phyloP scores from a whole-genome alignment of 2,329 filamentous ascomycete genomes.

The Bipolaris sorokiniana region DNA sequence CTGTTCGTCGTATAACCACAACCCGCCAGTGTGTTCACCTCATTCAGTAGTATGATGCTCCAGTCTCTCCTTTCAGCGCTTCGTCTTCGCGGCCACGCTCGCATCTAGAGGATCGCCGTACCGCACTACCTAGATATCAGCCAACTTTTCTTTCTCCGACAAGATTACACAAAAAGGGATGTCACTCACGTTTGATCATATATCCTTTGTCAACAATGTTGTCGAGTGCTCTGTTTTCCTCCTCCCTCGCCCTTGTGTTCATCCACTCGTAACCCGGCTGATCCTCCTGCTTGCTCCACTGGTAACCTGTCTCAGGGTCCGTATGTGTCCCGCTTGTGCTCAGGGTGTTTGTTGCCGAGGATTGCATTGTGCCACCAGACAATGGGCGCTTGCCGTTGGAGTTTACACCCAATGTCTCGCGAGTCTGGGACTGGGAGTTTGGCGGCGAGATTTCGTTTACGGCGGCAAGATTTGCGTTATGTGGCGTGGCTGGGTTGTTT shows the following conservation, averaged over 20 bases:
- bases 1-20: background rate
- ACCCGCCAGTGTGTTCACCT: background rate
- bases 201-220: constrained; percentile 41
- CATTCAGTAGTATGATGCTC: background rate
- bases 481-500: constrained; percentile 50
- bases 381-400: constrained; percentile 48
- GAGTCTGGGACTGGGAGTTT: constrained; percentile 54
- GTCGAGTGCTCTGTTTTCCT: constrained; percentile 44
- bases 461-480: constrained; percentile 33
- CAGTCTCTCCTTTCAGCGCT: constrained; percentile 29
- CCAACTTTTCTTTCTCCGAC: background rate
- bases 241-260: constrained; percentile 46
- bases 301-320: constrained; percentile 44
- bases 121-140: constrained; percentile 32
- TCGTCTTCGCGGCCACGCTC: constrained; percentile 32
- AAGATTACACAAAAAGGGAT: background rate
- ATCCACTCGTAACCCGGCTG: constrained; percentile 49
- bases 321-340: constrained; percentile 17
- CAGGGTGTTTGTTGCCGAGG: constrained; percentile 15
- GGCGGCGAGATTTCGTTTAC: constrained; percentile 61
- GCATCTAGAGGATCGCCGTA: constrained; percentile 48
- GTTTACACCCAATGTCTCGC: constrained; percentile 40
- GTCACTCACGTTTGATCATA: constrained; percentile 43
- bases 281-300: constrained; percentile 46
- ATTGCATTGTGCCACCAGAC: constrained; percentile 21